These are phyloP conservation scores for Colletotrichum simmondsii DNA, from an alignment of 2,329 filamentous ascomycete species.

Conservation along the genomic window DNA sequence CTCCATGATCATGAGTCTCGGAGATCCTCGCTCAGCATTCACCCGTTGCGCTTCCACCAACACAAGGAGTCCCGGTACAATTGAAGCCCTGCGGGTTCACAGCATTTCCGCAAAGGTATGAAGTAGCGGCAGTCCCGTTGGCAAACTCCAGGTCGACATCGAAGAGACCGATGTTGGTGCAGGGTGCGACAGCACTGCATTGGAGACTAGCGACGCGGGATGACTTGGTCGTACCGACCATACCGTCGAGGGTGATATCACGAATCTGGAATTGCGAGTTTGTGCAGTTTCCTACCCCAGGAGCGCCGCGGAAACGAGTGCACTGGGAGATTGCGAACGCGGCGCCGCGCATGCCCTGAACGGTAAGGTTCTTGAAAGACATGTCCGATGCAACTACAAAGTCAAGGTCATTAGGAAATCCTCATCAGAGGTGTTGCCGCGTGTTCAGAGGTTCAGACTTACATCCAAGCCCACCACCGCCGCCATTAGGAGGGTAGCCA, in stretches of 20 bases:
- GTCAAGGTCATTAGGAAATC: too few relatives aligned
- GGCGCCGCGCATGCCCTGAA: constrained; percentile 34
- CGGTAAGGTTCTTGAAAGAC: constrained; percentile 25
- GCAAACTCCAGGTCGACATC: constrained; percentile 11
- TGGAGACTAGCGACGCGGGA: constrained; percentile 13
- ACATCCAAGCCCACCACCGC: constrained; percentile 59
- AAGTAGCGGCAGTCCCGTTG: constrained; percentile 1
- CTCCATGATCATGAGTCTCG: too few relatives aligned
- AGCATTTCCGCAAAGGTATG: constrained; percentile 9
- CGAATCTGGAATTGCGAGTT: constrained; percentile 45
- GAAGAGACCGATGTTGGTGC: constrained; percentile 16
- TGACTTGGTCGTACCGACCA: constrained; percentile 20
- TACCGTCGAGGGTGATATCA: constrained; percentile 37
- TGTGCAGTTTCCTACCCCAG: constrained; percentile 46
- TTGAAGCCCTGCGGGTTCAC: constrained; percentile 13
- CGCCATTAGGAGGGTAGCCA: constrained; percentile 59
- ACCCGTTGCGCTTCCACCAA: not conserved
- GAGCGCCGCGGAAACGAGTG: constrained; percentile 41
- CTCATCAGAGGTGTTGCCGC: too few relatives aligned
- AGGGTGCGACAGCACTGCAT: constrained; percentile 20
- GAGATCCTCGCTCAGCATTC: not conserved
- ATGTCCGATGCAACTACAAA: constrained; percentile 19
- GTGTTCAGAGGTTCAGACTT: constrained; percentile 13
- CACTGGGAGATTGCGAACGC: constrained; percentile 46
- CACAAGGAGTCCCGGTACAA: constrained; percentile 7